These are phyloP conservation scores for Craterostigma plantagineum DNA, from an alignment of 257 asterid genomes.

Conservation along the genomic window DNA sequence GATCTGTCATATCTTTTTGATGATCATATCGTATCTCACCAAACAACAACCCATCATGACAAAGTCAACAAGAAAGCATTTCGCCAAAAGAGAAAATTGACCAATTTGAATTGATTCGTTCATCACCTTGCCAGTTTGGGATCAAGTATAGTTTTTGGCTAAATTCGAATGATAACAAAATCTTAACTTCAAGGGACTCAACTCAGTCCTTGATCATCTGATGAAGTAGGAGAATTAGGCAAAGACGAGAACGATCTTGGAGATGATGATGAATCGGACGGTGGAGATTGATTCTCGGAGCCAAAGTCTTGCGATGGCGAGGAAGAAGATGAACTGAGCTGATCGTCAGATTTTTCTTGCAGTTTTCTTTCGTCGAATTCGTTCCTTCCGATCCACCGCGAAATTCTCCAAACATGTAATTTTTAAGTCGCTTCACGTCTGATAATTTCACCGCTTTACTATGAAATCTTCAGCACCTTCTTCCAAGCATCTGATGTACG, in stretches of 20 bases:
- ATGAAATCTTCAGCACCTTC: constrained; percentile 71
- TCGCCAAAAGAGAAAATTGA: neutral
- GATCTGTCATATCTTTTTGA: constrained; percentile 15
- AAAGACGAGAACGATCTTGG: constrained; percentile 21
- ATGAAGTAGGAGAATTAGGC: constrained; percentile 22
- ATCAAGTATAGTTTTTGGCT: too few relatives aligned
- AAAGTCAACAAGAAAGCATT: constrained; percentile 10
- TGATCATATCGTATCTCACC: constrained; percentile 12
- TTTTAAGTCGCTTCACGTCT: constrained; percentile 50
- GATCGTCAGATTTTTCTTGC: constrained; percentile 21
- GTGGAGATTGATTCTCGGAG: constrained; percentile 15
- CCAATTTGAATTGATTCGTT: too few relatives aligned
- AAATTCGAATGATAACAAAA: too few relatives aligned
- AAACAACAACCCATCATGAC: constrained; percentile 6
- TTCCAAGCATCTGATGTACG: constrained; percentile 65
- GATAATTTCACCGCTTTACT: constrained; percentile 44
- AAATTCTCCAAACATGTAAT: constrained; percentile 56
- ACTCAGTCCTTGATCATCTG: constrained; percentile 11
- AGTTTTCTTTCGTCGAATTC: constrained; percentile 57
- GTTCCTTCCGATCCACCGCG: constrained; percentile 13
- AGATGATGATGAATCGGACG: constrained; percentile 21
- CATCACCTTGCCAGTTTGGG: too few relatives aligned
- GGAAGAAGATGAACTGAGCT: constrained; percentile 9
- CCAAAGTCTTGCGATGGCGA: constrained; percentile 8
- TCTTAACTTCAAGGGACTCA: neutral